Evolutionary conservation across 108 stramenopile species (phyloP).

Genomic region (Bacterosira constricta): DNA sequence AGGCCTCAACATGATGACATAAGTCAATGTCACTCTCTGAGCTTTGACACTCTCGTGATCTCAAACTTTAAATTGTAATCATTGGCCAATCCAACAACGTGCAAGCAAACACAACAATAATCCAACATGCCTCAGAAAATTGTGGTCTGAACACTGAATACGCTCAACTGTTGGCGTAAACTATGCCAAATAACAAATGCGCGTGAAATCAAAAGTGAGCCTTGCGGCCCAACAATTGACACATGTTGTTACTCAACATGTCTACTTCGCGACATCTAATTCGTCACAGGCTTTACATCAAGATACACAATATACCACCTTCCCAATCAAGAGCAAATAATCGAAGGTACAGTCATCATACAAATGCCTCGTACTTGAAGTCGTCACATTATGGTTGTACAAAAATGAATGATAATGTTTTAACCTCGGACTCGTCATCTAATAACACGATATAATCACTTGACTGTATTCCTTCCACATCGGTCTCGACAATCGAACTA

Average conservation of each 20-base stretch:
- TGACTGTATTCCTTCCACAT: no score
- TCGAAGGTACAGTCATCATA: background rate
- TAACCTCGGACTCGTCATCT: conserved; percentile 17
- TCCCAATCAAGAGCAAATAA: background rate
- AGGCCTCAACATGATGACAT: conserved; percentile 13
- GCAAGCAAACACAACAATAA: background rate
- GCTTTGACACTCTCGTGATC: conserved; percentile 36
- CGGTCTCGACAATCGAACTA: no score
- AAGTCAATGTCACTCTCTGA: conserved; percentile 40
- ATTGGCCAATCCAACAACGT: conserved; percentile 28
- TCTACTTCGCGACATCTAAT: conserved; percentile 50
- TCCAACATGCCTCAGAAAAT: conserved; percentile 52
- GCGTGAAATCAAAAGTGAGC: conserved; percentile 28
- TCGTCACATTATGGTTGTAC: background rate
- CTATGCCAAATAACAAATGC: conserved; percentile 10
- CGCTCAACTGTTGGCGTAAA: conserved; percentile 42
- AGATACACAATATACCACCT: background rate
- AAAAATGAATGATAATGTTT: background rate
- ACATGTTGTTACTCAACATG: conserved; percentile 2
- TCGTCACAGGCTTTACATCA: conserved; percentile 36
- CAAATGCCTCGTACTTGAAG: background rate
- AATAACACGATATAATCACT: no score
- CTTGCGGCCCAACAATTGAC: conserved; percentile 35
- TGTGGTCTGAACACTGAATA: conserved; percentile 56
- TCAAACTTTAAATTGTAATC: conserved; percentile 56